A percentile compares a stretch with the other conserved stretches of the same genome.
phyloP scores from a whole-genome alignment of 352 stramenopile genomes.

The Globisporangium cederbergense region DNA sequence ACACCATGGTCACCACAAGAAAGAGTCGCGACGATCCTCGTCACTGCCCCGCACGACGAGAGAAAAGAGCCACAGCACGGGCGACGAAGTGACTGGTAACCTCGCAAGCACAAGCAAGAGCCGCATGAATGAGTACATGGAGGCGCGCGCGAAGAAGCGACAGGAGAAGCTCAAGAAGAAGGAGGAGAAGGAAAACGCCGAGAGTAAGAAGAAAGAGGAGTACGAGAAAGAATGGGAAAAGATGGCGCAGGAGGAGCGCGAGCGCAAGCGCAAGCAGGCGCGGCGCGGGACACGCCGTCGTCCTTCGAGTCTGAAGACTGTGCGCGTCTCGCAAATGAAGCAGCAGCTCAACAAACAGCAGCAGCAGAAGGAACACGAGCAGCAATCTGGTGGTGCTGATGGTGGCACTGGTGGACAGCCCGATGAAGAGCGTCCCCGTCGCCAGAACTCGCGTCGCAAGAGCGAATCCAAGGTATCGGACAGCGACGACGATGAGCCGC shows the following conservation, averaged over 20 bases:
- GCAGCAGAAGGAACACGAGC: constrained; percentile 43
- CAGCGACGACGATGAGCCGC: constrained; percentile 42
- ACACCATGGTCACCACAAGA: constrained; percentile 18
- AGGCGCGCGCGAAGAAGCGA: constrained; percentile 70
- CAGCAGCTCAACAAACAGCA: constrained; percentile 80
- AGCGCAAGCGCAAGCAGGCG: constrained; percentile 76
- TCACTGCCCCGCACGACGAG: constrained; percentile 27
- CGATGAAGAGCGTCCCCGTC: constrained; percentile 27
- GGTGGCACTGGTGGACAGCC: constrained; percentile 12
- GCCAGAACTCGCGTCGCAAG: constrained; percentile 30
- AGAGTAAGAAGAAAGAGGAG: constrained; percentile 77
- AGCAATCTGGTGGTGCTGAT: constrained; percentile 25
- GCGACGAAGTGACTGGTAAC: constrained; percentile 15
- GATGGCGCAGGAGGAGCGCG: constrained; percentile 84
- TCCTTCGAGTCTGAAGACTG: constrained; percentile 78
- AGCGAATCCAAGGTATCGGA: constrained; percentile 57
- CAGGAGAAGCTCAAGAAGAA: constrained; percentile 78
- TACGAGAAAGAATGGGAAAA: constrained; percentile 89
- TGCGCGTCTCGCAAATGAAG: constrained; percentile 81
- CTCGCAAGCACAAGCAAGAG: constrained; percentile 42
- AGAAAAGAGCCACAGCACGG: constrained; percentile 43
- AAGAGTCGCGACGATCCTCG: constrained; percentile 26
- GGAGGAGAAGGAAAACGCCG: constrained; percentile 62
- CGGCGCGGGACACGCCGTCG: constrained; percentile 59
- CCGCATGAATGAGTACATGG: constrained; percentile 90